Base-by-base conservation (phyloP, 192 early-diverging fungal genomes). In the Backusella morwellensis region DNA sequence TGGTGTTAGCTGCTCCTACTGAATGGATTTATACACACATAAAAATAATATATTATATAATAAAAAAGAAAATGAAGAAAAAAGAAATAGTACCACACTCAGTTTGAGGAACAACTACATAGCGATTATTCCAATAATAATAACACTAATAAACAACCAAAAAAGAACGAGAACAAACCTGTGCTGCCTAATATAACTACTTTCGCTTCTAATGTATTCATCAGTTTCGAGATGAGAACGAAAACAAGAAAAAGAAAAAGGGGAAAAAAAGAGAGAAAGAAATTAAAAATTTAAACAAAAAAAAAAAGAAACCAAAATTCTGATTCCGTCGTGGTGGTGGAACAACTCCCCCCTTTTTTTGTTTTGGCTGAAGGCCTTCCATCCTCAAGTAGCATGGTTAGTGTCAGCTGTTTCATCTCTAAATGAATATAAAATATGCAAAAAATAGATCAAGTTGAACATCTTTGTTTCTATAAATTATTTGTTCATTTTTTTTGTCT, bases 131-230 rank as follows among this genome's bases (percentile, higher is more conserved):
- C 21, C 23, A 59, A 59, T 21, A 36, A 38, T 68, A 38, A 15
- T n/a, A 40, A 8, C 21, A 70, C 41, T 9, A 70, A 21, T 44
- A 54, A 71, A 56, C 17, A 63, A 6, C 4, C 47, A 42, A 47
- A 71, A 71, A 44, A 34, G 23, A 47, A 47, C 7, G 70, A 35
- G 29, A 35, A 42, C 76, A 76, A 88, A 90, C 91, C 90, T 86
- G 90, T 89, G 72, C 89, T 92, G 56, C 91, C 91, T 35, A 92
- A 85, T 72, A 92, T 91, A 63, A 90, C 91, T 26, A 92, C 91
- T 75, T 92, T 92, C 68, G 91, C 91, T 81, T 92, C 91, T 35
- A 92, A 82, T 50, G 84, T 68, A 41, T 71, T 44, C 70, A 71
- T 71, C 54, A 59, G 54, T 12, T 59, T 50, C 54, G 54, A 59